These are phyloP conservation scores for Ammopiptanthus mongolicus DNA, from an alignment of 306 rosid species.

Conservation along the genomic window DNA sequence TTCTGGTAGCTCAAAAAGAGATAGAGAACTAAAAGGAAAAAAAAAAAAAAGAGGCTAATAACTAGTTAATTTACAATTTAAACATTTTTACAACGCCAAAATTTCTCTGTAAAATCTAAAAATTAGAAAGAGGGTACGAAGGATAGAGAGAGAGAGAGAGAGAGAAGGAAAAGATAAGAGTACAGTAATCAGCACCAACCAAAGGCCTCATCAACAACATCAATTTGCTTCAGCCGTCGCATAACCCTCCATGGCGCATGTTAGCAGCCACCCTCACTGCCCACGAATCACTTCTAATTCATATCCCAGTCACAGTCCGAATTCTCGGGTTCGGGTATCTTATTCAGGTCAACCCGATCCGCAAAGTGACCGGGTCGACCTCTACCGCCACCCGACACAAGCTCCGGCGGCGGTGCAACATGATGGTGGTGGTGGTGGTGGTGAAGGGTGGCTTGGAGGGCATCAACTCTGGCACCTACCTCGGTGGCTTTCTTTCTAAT, in stretches of 20 bases:
- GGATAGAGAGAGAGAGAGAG: no score
- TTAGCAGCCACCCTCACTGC: slow-evolving; percentile 30
- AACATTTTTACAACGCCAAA: slow-evolving; percentile 60
- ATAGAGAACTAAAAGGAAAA: neutral
- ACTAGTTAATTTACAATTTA: slow-evolving; percentile 55
- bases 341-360: slow-evolving; percentile 74
- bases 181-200: slow-evolving; percentile 33
- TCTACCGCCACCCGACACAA: slow-evolving; percentile 13
- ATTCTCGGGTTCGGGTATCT: slow-evolving; percentile 82
- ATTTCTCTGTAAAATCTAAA: slow-evolving; percentile 45
- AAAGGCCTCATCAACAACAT: slow-evolving; percentile 61
- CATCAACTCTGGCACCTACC: slow-evolving; percentile 92
- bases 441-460: slow-evolving; percentile 53
- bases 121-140: neutral
- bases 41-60: neutral
- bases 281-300: slow-evolving; percentile 14
- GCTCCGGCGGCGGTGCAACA: slow-evolving; percentile 20
- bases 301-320: slow-evolving; percentile 59
- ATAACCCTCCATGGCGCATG: slow-evolving; percentile 38
- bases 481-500: slow-evolving; percentile 88
- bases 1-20: neutral
- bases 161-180: neutral
- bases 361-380: slow-evolving; percentile 33
- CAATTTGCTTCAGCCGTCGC: slow-evolving; percentile 54
- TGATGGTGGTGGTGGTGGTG: slow-evolving; percentile 38